Evolutionary conservation across 1,284 basidiomycete species (phyloP).

Genomic region (Rhodotorula sp.): DNA sequence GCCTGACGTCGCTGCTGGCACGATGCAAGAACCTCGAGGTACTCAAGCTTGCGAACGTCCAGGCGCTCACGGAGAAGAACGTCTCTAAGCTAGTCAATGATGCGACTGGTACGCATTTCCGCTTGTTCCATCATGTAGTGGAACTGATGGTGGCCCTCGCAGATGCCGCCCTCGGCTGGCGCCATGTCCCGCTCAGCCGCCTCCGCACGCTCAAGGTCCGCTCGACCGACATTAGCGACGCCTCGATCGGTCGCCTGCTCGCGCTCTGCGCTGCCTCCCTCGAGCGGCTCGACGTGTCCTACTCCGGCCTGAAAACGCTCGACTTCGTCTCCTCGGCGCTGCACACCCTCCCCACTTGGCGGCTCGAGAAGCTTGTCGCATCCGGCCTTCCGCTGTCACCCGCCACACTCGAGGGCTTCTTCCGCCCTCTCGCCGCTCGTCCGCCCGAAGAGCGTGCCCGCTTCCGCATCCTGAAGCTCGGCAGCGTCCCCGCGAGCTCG

Average conservation of each 20-base stretch:
- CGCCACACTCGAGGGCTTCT: slow-evolving; percentile 39
- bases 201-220: slow-evolving; percentile 44
- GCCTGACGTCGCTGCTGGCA: slow-evolving; percentile 38
- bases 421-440: slow-evolving; percentile 29
- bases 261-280: slow-evolving; percentile 41
- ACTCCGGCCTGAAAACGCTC: slow-evolving; percentile 39
- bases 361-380: slow-evolving; percentile 43
- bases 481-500: slow-evolving; percentile 25
- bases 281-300: slow-evolving; percentile 45
- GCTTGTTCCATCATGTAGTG: background rate
- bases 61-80: slow-evolving; percentile 36
- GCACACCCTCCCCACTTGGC: slow-evolving; percentile 21
- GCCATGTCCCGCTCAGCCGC: slow-evolving; percentile 38
- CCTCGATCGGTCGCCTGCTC: slow-evolving; percentile 41
- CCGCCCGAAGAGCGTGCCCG: slow-evolving; percentile 10
- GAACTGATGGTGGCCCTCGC: background rate
- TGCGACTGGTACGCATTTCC: slow-evolving; percentile 9
- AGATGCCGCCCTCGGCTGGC: slow-evolving; percentile 19
- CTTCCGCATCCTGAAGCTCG: slow-evolving; percentile 42
- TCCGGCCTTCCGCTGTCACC: slow-evolving; percentile 42
- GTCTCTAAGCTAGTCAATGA: slow-evolving; percentile 33
- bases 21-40: slow-evolving; percentile 41
- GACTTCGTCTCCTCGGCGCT: slow-evolving; percentile 43
- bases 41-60: slow-evolving; percentile 43
- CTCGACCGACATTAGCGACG: slow-evolving; percentile 42